phyloP scores from a whole-genome alignment of 2,329 filamentous ascomycete genomes.

The Emydomyces testavorans region DNA sequence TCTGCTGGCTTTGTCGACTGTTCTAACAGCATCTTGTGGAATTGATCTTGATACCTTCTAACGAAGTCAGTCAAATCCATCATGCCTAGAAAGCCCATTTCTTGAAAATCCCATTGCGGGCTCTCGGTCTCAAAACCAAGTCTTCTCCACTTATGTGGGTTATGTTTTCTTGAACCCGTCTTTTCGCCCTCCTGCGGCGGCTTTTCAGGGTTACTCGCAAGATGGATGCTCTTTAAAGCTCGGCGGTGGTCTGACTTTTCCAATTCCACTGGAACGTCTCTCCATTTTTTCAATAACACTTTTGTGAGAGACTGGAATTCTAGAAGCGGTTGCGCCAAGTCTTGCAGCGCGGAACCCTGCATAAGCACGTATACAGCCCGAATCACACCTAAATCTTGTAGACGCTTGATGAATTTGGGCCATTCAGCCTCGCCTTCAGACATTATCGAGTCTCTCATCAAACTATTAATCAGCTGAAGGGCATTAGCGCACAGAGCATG shows the following conservation, averaged over 20 bases:
- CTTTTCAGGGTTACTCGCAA: slow-evolving; percentile 64
- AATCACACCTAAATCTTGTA: slow-evolving; percentile 89
- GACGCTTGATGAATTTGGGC: slow-evolving; percentile 84
- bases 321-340: slow-evolving; percentile 75
- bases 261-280: slow-evolving; percentile 69
- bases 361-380: slow-evolving; percentile 85
- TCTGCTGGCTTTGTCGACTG: slow-evolving; percentile 61
- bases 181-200: slow-evolving; percentile 26
- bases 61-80: slow-evolving; percentile 97
- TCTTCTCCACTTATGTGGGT: slow-evolving; percentile 84
- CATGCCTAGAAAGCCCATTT: slow-evolving; percentile 81
- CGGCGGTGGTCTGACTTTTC: slow-evolving; percentile 80
- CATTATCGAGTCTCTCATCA: slow-evolving; percentile 83
- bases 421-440: slow-evolving; percentile 70
- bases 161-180: slow-evolving; percentile 57
- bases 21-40: slow-evolving; percentile 83
- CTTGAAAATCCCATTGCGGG: slow-evolving; percentile 72
- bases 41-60: slow-evolving; percentile 78
- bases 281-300: slow-evolving; percentile 76
- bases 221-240: slow-evolving; percentile 72
- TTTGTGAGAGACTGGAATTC: slow-evolving; percentile 93
- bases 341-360: slow-evolving; percentile 85
- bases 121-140: slow-evolving; percentile 86
- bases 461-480: slow-evolving; percentile 84
- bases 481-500: slow-evolving; percentile 93